Base-by-base conservation (phyloP, 1,284 basidiomycete species). In the Tremellales sp. region DNA sequence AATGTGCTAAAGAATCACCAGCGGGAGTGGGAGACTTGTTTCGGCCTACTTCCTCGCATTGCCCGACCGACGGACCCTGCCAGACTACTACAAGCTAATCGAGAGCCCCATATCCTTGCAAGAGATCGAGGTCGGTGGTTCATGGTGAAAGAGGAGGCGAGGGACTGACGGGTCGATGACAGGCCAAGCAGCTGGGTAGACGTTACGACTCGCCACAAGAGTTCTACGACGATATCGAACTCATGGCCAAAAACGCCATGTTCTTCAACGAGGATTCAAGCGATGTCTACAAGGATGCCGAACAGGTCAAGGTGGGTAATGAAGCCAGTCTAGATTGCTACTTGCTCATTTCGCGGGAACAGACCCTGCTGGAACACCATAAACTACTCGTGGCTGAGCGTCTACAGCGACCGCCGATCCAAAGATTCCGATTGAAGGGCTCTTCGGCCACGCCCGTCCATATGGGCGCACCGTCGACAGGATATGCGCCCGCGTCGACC, bases 71-170 rank as follows among this genome's bases (percentile, higher is more conserved):
- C 79, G 81, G 47, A 76, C 79, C 51, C 91, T 93, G 70, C 83
- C 90, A n/a, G 91, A 94, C 75, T 97, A 97, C 74, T 95, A 94
- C 73, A 81, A 83, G 59, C 74, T 81, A 39, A 94, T 94, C 67
- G 84, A 84, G 69, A 78, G 79, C 38, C 92, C 92, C 27, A 84
- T 94, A 57, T 83, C 88, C 22, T 77, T 95, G 45, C 84, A 88
- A 42, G 85, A 93, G 56, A 88, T 74, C 72, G 87, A 86, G 78
- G 80, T 89, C 56, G 53, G 86, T 75, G 33, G 14, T 8, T 21
- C 12, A 22, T 14, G 21, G 10, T 8, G n/a, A 22, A 29, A 14
- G 27, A 18, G 13, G 0, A 34, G 18, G 26, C 5, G 19, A 5
- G 21, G 18, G 1, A 41, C 40, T 52, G 34, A 51, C 29, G n/a